Evolutionary conservation across 2,329 filamentous ascomycete species (phyloP), one percentile per base, ranked within the genome.

Genomic region (Pseudogymnoascus sp.): DNA sequence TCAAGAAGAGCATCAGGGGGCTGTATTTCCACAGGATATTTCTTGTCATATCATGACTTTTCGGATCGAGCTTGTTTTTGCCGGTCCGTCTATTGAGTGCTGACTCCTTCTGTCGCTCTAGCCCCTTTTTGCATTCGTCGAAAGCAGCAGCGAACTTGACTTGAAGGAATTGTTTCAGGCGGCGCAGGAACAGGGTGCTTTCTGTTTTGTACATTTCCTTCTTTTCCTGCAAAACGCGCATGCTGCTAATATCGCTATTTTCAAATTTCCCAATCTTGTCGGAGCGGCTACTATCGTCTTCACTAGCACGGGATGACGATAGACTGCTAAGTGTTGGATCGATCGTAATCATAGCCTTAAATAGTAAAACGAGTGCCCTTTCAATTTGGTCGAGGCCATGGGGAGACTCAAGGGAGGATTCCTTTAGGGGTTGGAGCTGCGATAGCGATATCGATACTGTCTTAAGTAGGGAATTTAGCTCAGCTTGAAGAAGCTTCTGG

Each of bases 181-280:
- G 84, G 65, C 87, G 84, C 70, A 96, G 82, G 73, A 97, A 97
- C 62, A 84, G 77, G 21, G 82, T 78, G 68, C 88, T 91, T 73
- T 96, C 90, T 12, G 85, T 81, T 63, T 87, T 80, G 71, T 97
- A 99, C 72, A 91, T 88, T 66, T 95, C 89, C 74, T 92, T 94
- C 82, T 96, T 97, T 75, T 97, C 92, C 69, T 92, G 90, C 25
- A 99, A 85, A 42, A 96, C 92, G 62, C 90, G 87, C 93, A 99
- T 97, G 68, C 91, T 88, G 35, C 90, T 91, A 65, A 75, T 79
- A 62, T 77, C 79, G 66, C 75, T 79, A 69, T 79, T 81, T 62
- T 77, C 74, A 21, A 77, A 71, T 62, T 82, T 80, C 62, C 76
- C 74, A 62, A 76, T 77, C 59, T 71, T 71, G 42, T 67, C 70